A percentile compares a stretch with the other conserved stretches of the same genome.
Conservation (phyloP, 2,329 filamentous ascomycete genomes). For the Zymoseptoria pseudotritici region DNA sequence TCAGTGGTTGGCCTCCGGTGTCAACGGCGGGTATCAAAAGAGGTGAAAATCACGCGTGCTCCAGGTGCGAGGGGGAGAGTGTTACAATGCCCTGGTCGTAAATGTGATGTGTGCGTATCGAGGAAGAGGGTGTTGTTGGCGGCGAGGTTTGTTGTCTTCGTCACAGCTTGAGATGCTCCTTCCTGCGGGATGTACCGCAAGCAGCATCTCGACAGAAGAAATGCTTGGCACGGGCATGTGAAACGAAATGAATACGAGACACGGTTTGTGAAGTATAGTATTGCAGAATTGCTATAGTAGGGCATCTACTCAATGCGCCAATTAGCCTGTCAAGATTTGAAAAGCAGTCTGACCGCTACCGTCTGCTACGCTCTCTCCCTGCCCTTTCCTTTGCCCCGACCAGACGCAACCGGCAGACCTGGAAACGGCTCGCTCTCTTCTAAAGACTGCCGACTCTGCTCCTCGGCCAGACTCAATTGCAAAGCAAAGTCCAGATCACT, state of each 20-base stretch:
- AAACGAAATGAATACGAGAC: not conserved
- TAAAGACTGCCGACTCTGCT: conserved; percentile 36
- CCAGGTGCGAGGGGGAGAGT: not conserved
- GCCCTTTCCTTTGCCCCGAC: conserved; percentile 23
- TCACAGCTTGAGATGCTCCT: not conserved
- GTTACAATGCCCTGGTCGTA: not conserved
- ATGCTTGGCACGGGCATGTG: not conserved
- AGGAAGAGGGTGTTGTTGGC: not conserved
- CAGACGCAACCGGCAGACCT: conserved; percentile 16
- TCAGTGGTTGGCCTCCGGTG: not conserved
- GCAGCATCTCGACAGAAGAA: not conserved
- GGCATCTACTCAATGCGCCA: not conserved
- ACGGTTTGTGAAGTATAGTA: not conserved
- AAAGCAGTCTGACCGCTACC: not conserved
- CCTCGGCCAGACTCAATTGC: conserved; percentile 55
- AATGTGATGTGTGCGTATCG: not conserved
- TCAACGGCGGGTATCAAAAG: not conserved
- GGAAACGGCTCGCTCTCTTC: conserved; percentile 22
- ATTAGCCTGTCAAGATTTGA: not conserved
- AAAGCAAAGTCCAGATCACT: conserved; percentile 56
- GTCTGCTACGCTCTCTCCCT: conserved; percentile 9
- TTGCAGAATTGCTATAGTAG: not conserved
- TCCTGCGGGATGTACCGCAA: not conserved
- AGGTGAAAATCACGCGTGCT: not conserved
- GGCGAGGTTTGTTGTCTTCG: not conserved